phyloP scores from a whole-genome alignment of 345 rosid genomes.

The Linum usitatissimum region DNA sequence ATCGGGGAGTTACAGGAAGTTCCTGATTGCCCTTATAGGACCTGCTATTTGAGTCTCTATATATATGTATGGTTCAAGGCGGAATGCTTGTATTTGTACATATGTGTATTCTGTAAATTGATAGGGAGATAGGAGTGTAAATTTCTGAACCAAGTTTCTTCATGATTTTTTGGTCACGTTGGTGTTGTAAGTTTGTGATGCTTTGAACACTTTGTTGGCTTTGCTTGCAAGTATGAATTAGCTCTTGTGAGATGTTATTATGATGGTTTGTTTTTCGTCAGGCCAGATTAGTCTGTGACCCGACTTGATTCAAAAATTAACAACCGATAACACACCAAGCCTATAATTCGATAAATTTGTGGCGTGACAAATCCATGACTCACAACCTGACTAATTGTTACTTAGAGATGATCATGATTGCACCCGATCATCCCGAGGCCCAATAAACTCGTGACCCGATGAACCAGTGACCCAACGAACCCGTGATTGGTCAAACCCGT shows the following conservation, averaged over 20 bases:
- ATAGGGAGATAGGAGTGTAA: not conserved
- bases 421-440: too few relatives aligned
- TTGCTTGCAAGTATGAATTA: not conserved
- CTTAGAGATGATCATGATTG: too few relatives aligned
- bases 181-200: not conserved
- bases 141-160: not conserved
- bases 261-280: too few relatives aligned
- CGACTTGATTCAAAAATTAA: too few relatives aligned
- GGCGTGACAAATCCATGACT: too few relatives aligned
- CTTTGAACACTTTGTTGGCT: not conserved
- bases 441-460: too few relatives aligned
- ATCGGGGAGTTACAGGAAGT: conserved; percentile 50
- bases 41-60: conserved; percentile 3
- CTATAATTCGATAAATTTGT: too few relatives aligned
- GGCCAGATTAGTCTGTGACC: too few relatives aligned
- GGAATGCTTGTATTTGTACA: not conserved
- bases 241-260: not conserved
- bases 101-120: not conserved
- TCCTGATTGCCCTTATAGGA: conserved; percentile 57
- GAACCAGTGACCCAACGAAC: too few relatives aligned
- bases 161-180: not conserved
- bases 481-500: too few relatives aligned
- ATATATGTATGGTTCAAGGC: not conserved
- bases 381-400: too few relatives aligned
- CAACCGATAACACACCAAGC: too few relatives aligned